phyloP scores from a whole-genome alignment of 805 yeast genomes.

The Sugiyamaella chiloensis region DNA sequence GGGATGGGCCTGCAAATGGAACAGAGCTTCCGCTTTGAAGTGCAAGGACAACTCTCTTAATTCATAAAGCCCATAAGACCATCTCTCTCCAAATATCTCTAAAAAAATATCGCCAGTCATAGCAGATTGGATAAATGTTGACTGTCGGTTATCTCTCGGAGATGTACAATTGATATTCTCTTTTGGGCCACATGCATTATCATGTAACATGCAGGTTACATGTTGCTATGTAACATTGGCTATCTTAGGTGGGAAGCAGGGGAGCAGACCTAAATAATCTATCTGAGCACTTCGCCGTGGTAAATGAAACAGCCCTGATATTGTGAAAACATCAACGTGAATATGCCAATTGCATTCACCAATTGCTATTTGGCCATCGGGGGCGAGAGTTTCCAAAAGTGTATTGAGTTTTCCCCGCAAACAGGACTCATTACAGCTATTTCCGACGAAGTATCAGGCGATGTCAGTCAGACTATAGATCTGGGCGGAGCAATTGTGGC shows the following conservation, averaged over 20 bases:
- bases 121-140: too few species aligned
- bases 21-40: conserved; percentile 3
- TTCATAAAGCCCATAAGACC: neutral
- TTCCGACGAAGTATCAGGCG: neutral
- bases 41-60: neutral
- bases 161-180: too few species aligned
- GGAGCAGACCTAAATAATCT: too few species aligned
- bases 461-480: neutral
- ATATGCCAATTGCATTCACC: too few species aligned
- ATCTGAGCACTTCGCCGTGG: too few species aligned
- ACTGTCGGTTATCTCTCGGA: too few species aligned
- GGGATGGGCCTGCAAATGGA: conserved; percentile 1
- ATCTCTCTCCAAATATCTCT: neutral
- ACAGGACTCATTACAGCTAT: conserved; percentile 1
- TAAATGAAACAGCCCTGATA: too few species aligned
- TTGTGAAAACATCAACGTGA: too few species aligned
- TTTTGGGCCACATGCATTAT: too few species aligned
- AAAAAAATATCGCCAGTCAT: neutral
- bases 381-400: neutral
- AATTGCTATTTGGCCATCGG: neutral
- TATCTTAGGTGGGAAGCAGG: too few species aligned
- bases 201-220: too few species aligned
- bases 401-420: neutral
- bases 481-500: neutral
- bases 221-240: too few species aligned